Evolutionary conservation across 257 asterid species (phyloP).

Genomic region (Solanum lycopersicoides): DNA sequence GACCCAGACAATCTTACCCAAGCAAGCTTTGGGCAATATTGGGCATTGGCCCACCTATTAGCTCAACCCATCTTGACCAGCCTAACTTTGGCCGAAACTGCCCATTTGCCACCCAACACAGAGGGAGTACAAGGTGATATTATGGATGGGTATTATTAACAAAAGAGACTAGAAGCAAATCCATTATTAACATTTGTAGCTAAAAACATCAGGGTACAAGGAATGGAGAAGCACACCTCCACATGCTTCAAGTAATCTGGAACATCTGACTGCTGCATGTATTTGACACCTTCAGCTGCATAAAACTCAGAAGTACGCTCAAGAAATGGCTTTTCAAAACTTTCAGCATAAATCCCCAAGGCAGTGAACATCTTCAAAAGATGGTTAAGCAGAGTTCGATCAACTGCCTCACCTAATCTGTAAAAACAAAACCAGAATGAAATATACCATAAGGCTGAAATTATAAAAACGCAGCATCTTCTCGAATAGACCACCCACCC

Average conservation of each 20-base stretch:
- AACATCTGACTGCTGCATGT: constrained; percentile 95
- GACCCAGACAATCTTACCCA: background rate
- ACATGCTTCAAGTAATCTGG: constrained; percentile 90
- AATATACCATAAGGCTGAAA: constrained; percentile 18
- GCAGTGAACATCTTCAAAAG: constrained; percentile 98
- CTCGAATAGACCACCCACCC: background rate
- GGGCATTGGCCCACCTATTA: background rate
- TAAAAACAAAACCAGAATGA: constrained; percentile 3
- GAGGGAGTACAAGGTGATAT: background rate
- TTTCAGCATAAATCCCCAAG: constrained; percentile 85
- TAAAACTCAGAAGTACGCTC: constrained; percentile 89
- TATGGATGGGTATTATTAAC: background rate
- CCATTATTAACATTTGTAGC: constrained; percentile 38
- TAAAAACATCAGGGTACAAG: background rate
- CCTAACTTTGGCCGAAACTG: background rate
- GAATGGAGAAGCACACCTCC: constrained; percentile 43
- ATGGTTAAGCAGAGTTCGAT: constrained; percentile 94
- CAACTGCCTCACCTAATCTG: constrained; percentile 94
- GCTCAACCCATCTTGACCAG: background rate
- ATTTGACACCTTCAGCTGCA: constrained; percentile 92
- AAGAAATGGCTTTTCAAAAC: constrained; percentile 96
- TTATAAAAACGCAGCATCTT: background rate
- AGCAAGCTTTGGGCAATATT: background rate
- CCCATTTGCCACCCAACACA: background rate
- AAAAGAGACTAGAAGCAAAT: background rate